phyloP scores from a whole-genome alignment of 2,329 filamentous ascomycete species.

The Cadophora malorum region DNA sequence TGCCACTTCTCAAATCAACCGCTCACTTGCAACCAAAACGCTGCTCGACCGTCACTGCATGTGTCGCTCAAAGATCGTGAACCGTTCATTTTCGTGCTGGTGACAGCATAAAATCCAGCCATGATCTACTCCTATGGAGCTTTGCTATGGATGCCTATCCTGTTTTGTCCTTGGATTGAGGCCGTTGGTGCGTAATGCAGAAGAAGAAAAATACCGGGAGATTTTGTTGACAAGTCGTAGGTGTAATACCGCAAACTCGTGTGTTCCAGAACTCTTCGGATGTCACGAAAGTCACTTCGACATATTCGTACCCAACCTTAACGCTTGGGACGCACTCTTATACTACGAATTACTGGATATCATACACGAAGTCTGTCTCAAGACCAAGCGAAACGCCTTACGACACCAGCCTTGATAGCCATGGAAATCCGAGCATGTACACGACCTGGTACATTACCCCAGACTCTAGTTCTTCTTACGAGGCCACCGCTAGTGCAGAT shows the following conservation, averaged over 20 bases:
- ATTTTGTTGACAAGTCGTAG: neutral
- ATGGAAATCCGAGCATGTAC: conserved; percentile 8
- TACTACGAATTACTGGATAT: conserved; percentile 7
- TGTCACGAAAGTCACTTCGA: conserved; percentile 13
- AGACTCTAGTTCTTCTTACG: neutral
- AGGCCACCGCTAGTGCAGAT: conserved; percentile 8
- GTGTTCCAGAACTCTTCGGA: neutral
- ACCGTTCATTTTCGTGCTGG: conserved; percentile 18
- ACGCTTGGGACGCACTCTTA: neutral
- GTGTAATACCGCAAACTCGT: neutral
- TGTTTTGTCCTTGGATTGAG: conserved; percentile 25
- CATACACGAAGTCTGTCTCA: conserved; percentile 4
- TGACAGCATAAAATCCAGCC: conserved; percentile 25
- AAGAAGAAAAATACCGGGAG: no score
- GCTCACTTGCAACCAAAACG: conserved; percentile 22
- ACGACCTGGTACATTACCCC: conserved; percentile 16
- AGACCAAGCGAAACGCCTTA: neutral
- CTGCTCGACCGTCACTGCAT: conserved; percentile 26
- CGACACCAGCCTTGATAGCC: conserved; percentile 12
- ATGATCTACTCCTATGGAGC: conserved; percentile 30
- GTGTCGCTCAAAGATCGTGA: conserved; percentile 24
- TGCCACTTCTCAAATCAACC: conserved; percentile 22
- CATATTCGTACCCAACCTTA: conserved; percentile 1
- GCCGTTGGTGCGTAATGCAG: conserved; percentile 25
- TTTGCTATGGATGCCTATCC: conserved; percentile 30